Evolutionary conservation across 2,329 filamentous ascomycete species (phyloP).

Genomic region (Clonostachys solani): DNA sequence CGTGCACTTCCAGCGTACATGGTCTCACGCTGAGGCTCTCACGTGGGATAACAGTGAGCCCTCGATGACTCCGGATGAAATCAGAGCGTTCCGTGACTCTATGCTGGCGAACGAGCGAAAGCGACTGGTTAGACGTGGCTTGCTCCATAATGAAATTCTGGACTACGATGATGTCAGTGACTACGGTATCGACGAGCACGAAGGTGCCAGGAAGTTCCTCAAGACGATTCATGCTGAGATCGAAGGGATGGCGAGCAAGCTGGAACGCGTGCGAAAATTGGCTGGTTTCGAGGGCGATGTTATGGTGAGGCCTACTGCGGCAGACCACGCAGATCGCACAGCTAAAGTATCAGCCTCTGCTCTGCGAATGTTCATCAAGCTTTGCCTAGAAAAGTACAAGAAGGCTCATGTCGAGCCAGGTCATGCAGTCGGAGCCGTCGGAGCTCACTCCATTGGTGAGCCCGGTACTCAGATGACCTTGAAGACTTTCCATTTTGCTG

Average conservation of each 20-base stretch:
- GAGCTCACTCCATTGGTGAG: constrained; percentile 96
- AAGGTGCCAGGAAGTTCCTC: constrained; percentile 80
- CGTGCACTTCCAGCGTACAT: constrained; percentile 88
- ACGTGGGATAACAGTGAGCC: constrained; percentile 77
- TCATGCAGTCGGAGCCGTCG: constrained; percentile 92
- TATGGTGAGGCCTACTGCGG: constrained; percentile 13
- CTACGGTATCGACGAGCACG: constrained; percentile 69
- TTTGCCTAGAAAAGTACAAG: constrained; percentile 87
- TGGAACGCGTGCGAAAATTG: constrained; percentile 48
- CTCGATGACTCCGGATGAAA: constrained; percentile 70
- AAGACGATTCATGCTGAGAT: constrained; percentile 74
- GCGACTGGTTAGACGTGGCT: constrained; percentile 56
- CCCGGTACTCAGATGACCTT: constrained; percentile 98
- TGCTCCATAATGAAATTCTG: constrained; percentile 59
- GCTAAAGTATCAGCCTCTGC: constrained; percentile 79
- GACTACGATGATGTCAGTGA: constrained; percentile 67
- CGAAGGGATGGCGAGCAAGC: constrained; percentile 52
- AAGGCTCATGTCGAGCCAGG: constrained; percentile 90
- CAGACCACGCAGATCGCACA: constrained; percentile 60
- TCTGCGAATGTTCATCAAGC: constrained; percentile 68
- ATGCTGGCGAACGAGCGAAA: constrained; percentile 65
- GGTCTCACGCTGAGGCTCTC: constrained; percentile 70
- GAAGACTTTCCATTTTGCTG: constrained; percentile 99
- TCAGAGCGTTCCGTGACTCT: constrained; percentile 62
- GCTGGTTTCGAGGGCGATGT: constrained; percentile 40